Conservation (phyloP, 805 yeast species). For the Sungouiozyma ichnusensis region DNA sequence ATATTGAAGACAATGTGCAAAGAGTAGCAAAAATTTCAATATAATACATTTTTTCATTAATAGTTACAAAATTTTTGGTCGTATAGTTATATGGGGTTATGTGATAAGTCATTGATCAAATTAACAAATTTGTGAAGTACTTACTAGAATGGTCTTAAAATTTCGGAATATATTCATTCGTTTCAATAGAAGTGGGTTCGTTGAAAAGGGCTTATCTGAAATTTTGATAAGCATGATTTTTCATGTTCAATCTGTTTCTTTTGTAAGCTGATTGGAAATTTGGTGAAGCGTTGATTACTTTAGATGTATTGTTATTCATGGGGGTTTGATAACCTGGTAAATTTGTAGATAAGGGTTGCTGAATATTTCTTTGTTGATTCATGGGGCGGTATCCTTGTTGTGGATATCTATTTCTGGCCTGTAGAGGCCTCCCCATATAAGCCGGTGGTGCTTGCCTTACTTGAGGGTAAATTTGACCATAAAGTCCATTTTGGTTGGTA, state of each 20-base stretch:
- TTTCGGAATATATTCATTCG: too few species aligned
- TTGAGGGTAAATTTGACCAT: too few species aligned
- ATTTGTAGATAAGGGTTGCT: constrained; percentile 6
- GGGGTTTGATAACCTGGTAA: not conserved
- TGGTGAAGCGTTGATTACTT: constrained; percentile 5
- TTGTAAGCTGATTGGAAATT: constrained; percentile 34
- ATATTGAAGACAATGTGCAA: not conserved
- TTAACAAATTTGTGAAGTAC: too few species aligned
- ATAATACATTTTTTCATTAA: not conserved
- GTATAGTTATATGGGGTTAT: too few species aligned
- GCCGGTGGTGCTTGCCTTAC: too few species aligned
- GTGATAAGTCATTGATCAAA: too few species aligned
- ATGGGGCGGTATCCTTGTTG: constrained; percentile 2
- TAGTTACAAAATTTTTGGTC: constrained; percentile 25
- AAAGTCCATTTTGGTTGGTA: constrained; percentile 2
- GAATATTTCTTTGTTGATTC: constrained; percentile 2
- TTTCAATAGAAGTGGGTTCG: too few species aligned
- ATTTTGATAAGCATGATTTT: constrained; percentile 12
- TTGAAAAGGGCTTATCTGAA: constrained; percentile 39
- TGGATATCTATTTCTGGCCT: not conserved
- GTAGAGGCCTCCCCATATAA: not conserved
- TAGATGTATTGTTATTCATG: constrained; percentile 3
- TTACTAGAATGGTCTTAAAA: too few species aligned
- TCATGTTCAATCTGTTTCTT: constrained; percentile 23
- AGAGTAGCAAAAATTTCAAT: not conserved